phyloP scores from a whole-genome alignment of 2,329 filamentous ascomycete genomes.

The Endothia cerciana region DNA sequence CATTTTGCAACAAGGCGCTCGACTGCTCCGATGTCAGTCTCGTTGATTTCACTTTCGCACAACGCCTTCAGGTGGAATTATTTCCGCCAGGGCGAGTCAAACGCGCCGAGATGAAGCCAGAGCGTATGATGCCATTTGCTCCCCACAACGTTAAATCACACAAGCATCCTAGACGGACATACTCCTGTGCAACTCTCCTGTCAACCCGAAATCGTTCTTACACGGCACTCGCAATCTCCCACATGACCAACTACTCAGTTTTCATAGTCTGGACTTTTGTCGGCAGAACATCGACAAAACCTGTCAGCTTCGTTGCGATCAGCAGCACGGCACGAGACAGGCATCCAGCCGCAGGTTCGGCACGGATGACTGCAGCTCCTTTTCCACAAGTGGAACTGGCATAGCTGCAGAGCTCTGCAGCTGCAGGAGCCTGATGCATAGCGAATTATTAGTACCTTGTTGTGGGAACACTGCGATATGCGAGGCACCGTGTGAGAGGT shows the following conservation, averaged over 20 bases:
- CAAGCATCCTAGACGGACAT: no score
- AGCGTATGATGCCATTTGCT: neutral
- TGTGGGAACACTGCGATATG: slow-evolving; percentile 18
- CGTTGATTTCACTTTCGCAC: neutral
- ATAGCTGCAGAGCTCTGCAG: neutral
- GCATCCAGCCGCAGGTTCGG: slow-evolving; percentile 4
- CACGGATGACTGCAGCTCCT: slow-evolving; percentile 23
- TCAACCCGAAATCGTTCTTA: neutral
- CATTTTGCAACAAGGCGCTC: slow-evolving; percentile 1
- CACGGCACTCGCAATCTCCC: neutral
- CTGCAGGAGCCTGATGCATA: slow-evolving; percentile 1
- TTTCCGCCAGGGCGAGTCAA: neutral
- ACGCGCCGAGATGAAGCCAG: neutral
- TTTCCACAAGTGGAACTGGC: slow-evolving; percentile 13
- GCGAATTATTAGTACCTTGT: slow-evolving; percentile 6
- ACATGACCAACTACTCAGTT: neutral
- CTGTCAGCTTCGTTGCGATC: neutral
- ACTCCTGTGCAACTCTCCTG: neutral
- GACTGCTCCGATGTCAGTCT: slow-evolving; percentile 3
- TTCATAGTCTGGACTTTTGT: neutral
- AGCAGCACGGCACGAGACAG: neutral
- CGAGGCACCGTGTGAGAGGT: slow-evolving; percentile 21
- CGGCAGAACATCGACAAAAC: neutral
- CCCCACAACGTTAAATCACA: no score
- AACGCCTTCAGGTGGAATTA: slow-evolving; percentile 1